A percentile compares a stretch with the other conserved stretches of the same genome.
These are phyloP conservation scores for Beauveria medogensis DNA, from an alignment of 2,329 filamentous ascomycete species.

Conservation along the genomic window DNA sequence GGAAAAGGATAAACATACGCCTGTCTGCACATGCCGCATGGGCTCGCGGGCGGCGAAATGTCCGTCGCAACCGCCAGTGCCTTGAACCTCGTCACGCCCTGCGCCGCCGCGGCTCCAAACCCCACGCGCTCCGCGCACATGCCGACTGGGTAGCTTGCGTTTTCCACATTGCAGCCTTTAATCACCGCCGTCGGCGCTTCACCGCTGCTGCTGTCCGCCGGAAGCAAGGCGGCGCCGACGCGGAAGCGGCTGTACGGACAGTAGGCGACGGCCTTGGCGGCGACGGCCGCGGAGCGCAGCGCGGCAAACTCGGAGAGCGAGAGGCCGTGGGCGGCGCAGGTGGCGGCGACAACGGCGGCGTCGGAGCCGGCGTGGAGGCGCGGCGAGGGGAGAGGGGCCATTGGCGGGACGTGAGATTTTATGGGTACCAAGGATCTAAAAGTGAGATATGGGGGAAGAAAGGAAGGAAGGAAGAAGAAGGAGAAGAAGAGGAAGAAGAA, in stretches of 20 bases:
- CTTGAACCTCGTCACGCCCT: conserved; percentile 52
- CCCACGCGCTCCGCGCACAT: conserved; percentile 93
- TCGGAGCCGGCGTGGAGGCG: conserved; percentile 20
- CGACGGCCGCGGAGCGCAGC: conserved; percentile 54
- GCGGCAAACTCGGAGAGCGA: conserved; percentile 54
- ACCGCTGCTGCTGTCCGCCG: conserved; percentile 26
- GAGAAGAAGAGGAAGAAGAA: too few species aligned
- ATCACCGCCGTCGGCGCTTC: conserved; percentile 14
- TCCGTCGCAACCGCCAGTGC: conserved; percentile 84
- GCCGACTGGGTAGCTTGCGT: conserved; percentile 87
- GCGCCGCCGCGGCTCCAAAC: conserved; percentile 67
- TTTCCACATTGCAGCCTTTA: conserved; percentile 81
- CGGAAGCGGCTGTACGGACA: conserved; percentile 91
- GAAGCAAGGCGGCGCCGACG: conserved; percentile 75
- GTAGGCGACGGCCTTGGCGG: conserved; percentile 73
- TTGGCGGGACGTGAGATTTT: too few species aligned
- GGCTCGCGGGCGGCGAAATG: conserved; percentile 58
- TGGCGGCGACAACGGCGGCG: conserved; percentile 19
- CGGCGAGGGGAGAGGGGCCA: conserved; percentile 9
- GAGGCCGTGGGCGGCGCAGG: conserved; percentile 36
- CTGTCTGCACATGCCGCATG: conserved; percentile 94
- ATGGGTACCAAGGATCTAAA: too few species aligned
- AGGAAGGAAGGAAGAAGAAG: background rate
- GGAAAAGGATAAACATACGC: conserved; percentile 61
- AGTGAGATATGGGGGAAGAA: background rate